Evolutionary conservation across 345 rosid genomes (phyloP).

Genomic region (Populus pruinosa): DNA sequence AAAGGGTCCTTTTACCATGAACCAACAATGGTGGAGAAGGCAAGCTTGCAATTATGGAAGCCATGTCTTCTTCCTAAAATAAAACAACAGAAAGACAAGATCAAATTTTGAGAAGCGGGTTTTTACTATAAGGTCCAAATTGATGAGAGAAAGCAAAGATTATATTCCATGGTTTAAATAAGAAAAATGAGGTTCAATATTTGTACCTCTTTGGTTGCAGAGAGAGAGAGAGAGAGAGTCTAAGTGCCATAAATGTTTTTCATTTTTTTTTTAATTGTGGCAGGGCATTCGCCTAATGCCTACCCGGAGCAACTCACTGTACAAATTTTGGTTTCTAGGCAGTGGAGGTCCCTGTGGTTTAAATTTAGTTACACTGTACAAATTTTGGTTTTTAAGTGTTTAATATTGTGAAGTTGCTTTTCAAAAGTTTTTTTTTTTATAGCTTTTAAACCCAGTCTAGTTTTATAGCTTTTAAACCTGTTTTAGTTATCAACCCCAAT

Average conservation of each 20-base stretch:
- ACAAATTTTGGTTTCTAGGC: no score
- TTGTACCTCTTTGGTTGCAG: not conserved
- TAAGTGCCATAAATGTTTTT: not conserved
- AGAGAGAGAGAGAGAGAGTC: not conserved
- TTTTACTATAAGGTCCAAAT: not conserved
- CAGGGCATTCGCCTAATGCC: no score
- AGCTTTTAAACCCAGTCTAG: no score
- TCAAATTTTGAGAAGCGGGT: not conserved
- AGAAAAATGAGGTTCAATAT: not conserved
- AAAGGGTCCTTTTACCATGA: conserved; percentile 38
- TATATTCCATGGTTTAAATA: not conserved
- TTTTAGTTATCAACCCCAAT: no score
- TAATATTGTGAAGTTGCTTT: no score
- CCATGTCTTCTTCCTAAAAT: conserved; percentile 39
- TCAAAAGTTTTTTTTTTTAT: no score
- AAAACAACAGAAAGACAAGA: not conserved
- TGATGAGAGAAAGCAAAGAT: not conserved
- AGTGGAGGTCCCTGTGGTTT: no score
- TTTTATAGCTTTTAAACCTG: no score
- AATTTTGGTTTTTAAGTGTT: no score
- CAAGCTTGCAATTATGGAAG: conserved; percentile 52
- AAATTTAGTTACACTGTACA: no score
- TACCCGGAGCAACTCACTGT: no score
- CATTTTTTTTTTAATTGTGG: not conserved
- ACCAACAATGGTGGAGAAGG: conserved; percentile 40